Evolutionary conservation across 768 basidiomycete genomes (phyloP).

Genomic region (Dentipellis sp.): DNA sequence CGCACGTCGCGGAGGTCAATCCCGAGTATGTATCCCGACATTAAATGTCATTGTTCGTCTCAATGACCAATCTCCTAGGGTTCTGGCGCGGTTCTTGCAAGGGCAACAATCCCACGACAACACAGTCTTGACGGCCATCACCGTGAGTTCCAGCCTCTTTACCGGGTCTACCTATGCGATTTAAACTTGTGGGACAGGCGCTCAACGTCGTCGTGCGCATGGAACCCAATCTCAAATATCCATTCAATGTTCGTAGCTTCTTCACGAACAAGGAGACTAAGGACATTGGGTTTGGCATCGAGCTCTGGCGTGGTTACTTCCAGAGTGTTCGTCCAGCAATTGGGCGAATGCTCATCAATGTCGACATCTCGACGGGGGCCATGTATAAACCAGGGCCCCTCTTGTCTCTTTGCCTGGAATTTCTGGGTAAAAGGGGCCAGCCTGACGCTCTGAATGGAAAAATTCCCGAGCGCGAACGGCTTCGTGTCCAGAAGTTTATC

Average conservation of each 20-base stretch:
- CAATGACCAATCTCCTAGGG: constrained; percentile 28
- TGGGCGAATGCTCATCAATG: constrained; percentile 57
- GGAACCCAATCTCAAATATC: constrained; percentile 58
- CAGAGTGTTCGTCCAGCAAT: constrained; percentile 67
- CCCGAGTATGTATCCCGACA: constrained; percentile 49
- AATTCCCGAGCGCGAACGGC: constrained; percentile 42
- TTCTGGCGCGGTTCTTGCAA: constrained; percentile 51
- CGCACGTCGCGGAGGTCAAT: constrained; percentile 73
- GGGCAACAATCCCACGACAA: constrained; percentile 66
- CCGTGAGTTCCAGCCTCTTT: constrained; percentile 28
- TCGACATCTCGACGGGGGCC: constrained; percentile 69
- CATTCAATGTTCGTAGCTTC: constrained; percentile 69
- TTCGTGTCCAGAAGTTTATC: constrained; percentile 47
- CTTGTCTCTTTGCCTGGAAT: constrained; percentile 48
- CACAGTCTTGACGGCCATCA: constrained; percentile 56
- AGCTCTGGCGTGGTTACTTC: constrained; percentile 75
- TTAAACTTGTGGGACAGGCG: constrained; percentile 31
- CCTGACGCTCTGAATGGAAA: constrained; percentile 31
- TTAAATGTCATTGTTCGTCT: constrained; percentile 16
- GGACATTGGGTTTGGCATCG: constrained; percentile 52
- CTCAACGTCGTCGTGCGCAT: constrained; percentile 70
- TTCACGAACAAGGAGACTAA: constrained; percentile 49
- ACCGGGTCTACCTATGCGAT: neutral
- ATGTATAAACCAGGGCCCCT: constrained; percentile 65
- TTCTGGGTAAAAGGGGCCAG: constrained; percentile 28